Evolutionary conservation across 2,329 filamentous ascomycete genomes (phyloP), one percentile per base, ranked within the genome.

Genomic region (Botryosphaeria dothidea): DNA sequence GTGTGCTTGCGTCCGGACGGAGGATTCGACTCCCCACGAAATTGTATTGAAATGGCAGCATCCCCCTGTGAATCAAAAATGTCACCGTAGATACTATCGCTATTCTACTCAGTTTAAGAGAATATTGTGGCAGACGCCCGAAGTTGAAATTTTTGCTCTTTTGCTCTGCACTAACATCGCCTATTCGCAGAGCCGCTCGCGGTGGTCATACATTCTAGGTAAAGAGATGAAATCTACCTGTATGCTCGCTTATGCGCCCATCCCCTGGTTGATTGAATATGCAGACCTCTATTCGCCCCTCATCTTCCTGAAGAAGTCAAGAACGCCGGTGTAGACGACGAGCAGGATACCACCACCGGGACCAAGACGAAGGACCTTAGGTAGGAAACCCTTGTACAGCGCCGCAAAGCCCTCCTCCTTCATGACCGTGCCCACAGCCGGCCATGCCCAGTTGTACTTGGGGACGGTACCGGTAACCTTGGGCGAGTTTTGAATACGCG

Each of bases 391-490:
- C 86, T 98, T 99, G 86, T 99, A 99, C 66, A 99, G 83, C 43
- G 95, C 95, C 54, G 80, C 81, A 76, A 97, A 94, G 4, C 95
- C 95, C 80, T 99, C 95, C 82, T 99, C 95, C 81, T 88, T 92
- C 80, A 92, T 89, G 67, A 99, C 92, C 7, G 92, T 95, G 65
- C 86, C 89, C 58, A 97, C 84, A 23, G 92, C 89, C 52, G 92
- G 92, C 87, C 90, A 97, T 34, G 95, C 95, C 95, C 95, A 99
- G 86, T 98, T 97, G 84, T 99, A 99, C 86, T 99, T 99, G 75
- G 92, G 92, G 23, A 88, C 81, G 62, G 86, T 84, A 4, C 95
- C 95, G n/a, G 90, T 78, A 43, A 96, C 82, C 84, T 91, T 94
- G 70, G 91, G 85, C 64, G 88, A 92, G 82, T 99, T 99, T 81